Conservation (phyloP, 495 filamentous ascomycete genomes). For the Penicillium paradoxum region DNA sequence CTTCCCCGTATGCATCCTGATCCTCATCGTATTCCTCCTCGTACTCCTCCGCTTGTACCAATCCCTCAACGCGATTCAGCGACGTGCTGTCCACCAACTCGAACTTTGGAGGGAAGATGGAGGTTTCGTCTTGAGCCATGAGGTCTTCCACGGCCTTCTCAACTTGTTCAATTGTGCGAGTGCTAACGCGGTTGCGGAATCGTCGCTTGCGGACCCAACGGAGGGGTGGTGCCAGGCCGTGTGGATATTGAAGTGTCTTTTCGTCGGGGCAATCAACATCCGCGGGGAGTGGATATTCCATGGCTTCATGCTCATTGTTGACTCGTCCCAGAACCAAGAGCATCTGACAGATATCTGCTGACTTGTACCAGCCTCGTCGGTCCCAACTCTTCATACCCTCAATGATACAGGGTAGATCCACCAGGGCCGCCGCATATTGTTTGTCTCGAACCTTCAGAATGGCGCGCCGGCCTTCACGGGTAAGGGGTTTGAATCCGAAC, state of each 20-base stretch:
- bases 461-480: conserved; percentile 66
- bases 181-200: conserved; percentile 72
- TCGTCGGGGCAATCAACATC: conserved; percentile 57
- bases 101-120: conserved; percentile 50
- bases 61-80: conserved; percentile 47
- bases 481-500: conserved; percentile 73
- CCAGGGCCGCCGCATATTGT: conserved; percentile 72
- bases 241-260: conserved; percentile 71
- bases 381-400: conserved; percentile 98
- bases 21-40: conserved; percentile 50
- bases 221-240: conserved; percentile 90
- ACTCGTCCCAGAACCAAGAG: conserved; percentile 72
- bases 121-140: conserved; percentile 59
- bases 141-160: conserved; percentile 77
- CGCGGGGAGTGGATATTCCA: conserved; percentile 58
- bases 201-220: conserved; percentile 77
- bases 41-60: conserved; percentile 38
- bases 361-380: conserved; percentile 85
- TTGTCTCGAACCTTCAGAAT: conserved; percentile 63
- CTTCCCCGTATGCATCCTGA: conserved; percentile 52
- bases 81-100: conserved; percentile 60
- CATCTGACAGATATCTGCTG: conserved; percentile 94
- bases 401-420: conserved; percentile 86
- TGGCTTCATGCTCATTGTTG: conserved; percentile 65
- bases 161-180: conserved; percentile 81